Percentiles rank a stretch among this genome's conserved stretches.
These are phyloP conservation scores for Isochrysis galbana DNA, from an alignment of 78 protist genomes.

Conservation along the genomic window DNA sequence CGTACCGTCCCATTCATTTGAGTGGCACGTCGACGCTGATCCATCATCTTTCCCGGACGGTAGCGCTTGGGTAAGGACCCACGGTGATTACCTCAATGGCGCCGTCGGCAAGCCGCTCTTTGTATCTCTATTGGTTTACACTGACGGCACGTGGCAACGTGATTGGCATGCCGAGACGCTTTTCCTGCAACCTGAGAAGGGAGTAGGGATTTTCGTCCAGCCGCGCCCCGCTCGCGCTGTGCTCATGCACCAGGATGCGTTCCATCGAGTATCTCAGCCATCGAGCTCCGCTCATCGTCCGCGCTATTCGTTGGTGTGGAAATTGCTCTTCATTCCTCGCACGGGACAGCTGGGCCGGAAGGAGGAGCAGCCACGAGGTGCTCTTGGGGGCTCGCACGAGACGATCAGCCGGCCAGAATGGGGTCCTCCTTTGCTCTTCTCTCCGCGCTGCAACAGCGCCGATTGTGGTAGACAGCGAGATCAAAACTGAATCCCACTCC, in stretches of 20 bases:
- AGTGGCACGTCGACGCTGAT: conserved; percentile 21
- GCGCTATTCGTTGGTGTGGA: conserved; percentile 18
- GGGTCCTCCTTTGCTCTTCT: background rate
- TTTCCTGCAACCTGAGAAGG: background rate
- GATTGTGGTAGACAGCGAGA: no score
- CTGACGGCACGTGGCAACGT: background rate
- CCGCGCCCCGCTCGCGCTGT: background rate
- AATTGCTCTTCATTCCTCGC: background rate
- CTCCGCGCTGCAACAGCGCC: no score
- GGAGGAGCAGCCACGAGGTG: background rate
- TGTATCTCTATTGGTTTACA: background rate
- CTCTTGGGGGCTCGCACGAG: no score
- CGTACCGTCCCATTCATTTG: background rate
- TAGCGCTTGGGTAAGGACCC: background rate
- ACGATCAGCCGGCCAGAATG: background rate
- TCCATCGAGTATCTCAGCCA: background rate
- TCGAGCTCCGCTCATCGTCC: background rate
- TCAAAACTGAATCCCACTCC: no score
- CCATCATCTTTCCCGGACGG: background rate
- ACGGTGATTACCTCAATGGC: background rate
- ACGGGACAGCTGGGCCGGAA: background rate
- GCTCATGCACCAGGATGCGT: conserved; percentile 10
- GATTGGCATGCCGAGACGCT: conserved; percentile 23
- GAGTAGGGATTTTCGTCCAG: background rate
- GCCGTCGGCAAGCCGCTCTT: background rate